Base-by-base conservation (phyloP, 805 yeast species). In the Myxozyma mucilagina region DNA sequence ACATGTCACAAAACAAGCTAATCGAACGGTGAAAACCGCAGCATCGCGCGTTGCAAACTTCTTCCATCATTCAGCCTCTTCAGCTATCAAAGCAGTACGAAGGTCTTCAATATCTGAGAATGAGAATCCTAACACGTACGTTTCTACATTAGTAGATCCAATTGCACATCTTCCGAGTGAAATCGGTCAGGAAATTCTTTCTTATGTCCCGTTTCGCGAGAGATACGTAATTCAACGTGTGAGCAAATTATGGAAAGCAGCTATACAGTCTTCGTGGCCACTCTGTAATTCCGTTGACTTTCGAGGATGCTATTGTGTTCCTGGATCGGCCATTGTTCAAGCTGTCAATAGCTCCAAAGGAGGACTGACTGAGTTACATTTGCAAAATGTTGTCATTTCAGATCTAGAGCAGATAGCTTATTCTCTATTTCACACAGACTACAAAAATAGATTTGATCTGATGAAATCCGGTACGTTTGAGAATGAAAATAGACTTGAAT, bases 111-210 rank as follows among this genome's bases (percentile, higher is more conserved):
- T 38, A 2, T 14, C 29, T 24, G 54, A 39, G 16, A 36, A 50
- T 10, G 29, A 9, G 24, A 5, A n/a, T 11, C 34, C 9, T n/a
- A 38, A 13, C n/a, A 13, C 38, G 4, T 11, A 11, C 31, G 14
- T 16, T 41, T 41, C 45, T 11, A 18, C 18, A n/a, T n/a, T 32
- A 13, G 11, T 16, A 4, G 54, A 50, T 39, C 54, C 54, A 11
- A 39, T 50, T 29, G 54, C 35, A n/a, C 31, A 14, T 50, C 54
- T 50, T 38, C 54, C 54, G 5, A 50, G 54, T 29, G 54, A 50
- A n/a, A 50, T 50, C 13, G 54, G 54, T 11, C 45, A 50, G 11
- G 45, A 24, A n/a, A 50, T 50, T 16, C 36, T 50, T 14, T 36
- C 54, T 6, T 39, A 36, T 29, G 43, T 50, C 32, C 38, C 38